phyloP scores from a whole-genome alignment of 192 early-diverging fungal species.

The Allomyces javanicus region DNA sequence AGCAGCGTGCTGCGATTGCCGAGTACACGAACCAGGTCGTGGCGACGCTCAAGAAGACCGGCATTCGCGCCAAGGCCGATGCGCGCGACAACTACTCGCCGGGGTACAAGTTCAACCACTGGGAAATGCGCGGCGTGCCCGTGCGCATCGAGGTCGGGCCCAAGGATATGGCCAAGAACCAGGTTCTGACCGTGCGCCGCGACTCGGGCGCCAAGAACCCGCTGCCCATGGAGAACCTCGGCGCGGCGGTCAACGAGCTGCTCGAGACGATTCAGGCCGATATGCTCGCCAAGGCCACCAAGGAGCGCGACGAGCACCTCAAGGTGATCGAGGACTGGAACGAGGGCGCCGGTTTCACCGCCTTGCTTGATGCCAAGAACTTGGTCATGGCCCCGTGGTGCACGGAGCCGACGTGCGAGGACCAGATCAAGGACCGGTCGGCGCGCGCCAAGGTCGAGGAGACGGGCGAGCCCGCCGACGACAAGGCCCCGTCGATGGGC shows the following conservation, averaged over 20 bases:
- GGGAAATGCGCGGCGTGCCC: conserved; percentile 94
- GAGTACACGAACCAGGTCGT: conserved; percentile 51
- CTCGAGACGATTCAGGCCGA: conserved; percentile 67
- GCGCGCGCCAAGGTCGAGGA: conserved; percentile 36
- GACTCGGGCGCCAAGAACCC: conserved; percentile 46
- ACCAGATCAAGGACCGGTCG: conserved; percentile 85
- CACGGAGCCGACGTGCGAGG: conserved; percentile 74
- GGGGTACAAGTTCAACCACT: conserved; percentile 98
- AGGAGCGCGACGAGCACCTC: conserved; percentile 47
- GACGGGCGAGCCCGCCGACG: conserved; percentile 64
- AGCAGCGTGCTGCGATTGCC: conserved; percentile 41
- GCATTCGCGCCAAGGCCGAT: conserved; percentile 64
- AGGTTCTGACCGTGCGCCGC: conserved; percentile 61
- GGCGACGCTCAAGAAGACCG: conserved; percentile 40
- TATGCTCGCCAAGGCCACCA: conserved; percentile 75
- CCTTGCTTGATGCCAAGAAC: conserved; percentile 70
- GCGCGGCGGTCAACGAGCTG: conserved; percentile 28
- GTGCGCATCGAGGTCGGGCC: conserved; percentile 92
- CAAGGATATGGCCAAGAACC: conserved; percentile 69
- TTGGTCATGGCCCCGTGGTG: conserved; percentile 89
- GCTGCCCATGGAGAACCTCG: conserved; percentile 40
- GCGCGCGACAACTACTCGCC: conserved; percentile 67
- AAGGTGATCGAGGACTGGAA: conserved; percentile 73
- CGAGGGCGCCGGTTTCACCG: conserved; percentile 49
- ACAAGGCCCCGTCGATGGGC: conserved; percentile 97